These are phyloP conservation scores for Boletus sp. DNA, from an alignment of 768 basidiomycete species.

Conservation along the genomic window DNA sequence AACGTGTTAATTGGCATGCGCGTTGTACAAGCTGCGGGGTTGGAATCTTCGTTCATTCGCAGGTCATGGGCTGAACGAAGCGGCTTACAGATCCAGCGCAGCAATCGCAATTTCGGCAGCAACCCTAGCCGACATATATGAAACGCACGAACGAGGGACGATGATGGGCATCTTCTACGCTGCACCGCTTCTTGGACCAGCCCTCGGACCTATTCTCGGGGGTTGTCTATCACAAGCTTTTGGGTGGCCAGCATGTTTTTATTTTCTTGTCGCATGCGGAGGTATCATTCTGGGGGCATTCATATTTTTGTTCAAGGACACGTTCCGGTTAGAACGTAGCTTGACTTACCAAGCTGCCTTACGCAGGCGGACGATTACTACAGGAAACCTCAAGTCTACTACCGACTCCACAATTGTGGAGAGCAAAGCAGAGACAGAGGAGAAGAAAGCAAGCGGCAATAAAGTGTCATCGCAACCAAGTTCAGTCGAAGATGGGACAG, in stretches of 20 bases:
- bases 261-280: conserved; percentile 69
- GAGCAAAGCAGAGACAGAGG: conserved; percentile 4
- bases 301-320: conserved; percentile 71
- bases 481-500: conserved; percentile 24
- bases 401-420: conserved; percentile 19
- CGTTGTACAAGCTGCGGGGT: conserved; percentile 65
- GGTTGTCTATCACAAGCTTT: conserved; percentile 63
- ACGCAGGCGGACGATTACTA: conserved; percentile 37
- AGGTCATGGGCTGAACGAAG: conserved; percentile 1
- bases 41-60: conserved; percentile 15
- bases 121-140: conserved; percentile 76
- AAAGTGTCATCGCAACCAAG: conserved; percentile 8
- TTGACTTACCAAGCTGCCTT: conserved; percentile 71
- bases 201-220: conserved; percentile 70
- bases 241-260: conserved; percentile 80
- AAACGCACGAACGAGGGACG: conserved; percentile 67
- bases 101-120: conserved; percentile 72
- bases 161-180: conserved; percentile 82
- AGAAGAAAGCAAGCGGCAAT: conserved; percentile 15
- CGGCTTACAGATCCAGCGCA: conserved; percentile 50
- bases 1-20: conserved; percentile 63
- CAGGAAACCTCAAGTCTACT: conserved; percentile 18
- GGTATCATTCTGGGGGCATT: conserved; percentile 54
- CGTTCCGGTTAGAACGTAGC: conserved; percentile 80
- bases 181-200: conserved; percentile 72